Evolutionary conservation across 2,329 filamentous ascomycete species (phyloP).

Genomic region (Aulographum hederae): DNA sequence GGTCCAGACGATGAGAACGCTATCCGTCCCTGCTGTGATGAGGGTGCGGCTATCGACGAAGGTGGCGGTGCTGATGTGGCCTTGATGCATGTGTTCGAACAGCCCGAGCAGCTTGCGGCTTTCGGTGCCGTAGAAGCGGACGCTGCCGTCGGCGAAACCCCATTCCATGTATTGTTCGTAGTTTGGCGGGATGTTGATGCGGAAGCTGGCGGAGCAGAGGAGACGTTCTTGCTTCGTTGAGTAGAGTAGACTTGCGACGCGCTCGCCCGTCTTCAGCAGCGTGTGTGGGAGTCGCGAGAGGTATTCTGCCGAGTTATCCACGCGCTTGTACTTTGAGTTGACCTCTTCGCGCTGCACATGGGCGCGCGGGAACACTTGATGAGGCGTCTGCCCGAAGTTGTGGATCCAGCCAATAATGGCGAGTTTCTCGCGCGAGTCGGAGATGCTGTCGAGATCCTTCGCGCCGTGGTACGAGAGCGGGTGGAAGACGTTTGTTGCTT

Average conservation of each 20-base stretch:
- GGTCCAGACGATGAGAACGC: slow-evolving; percentile 71
- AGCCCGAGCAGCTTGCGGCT: slow-evolving; percentile 68
- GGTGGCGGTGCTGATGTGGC: slow-evolving; percentile 64
- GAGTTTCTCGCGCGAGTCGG: slow-evolving; percentile 68
- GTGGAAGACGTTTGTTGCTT: slow-evolving; percentile 89
- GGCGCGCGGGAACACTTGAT: slow-evolving; percentile 73
- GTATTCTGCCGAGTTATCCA: slow-evolving; percentile 63
- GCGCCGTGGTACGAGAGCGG: slow-evolving; percentile 89
- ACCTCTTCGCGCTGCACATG: slow-evolving; percentile 62
- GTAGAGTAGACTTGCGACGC: slow-evolving; percentile 62
- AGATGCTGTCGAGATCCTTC: slow-evolving; percentile 79
- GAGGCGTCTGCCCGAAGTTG: slow-evolving; percentile 94
- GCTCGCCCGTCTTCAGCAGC: slow-evolving; percentile 57
- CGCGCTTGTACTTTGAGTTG: slow-evolving; percentile 43
- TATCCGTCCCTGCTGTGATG: slow-evolving; percentile 83
- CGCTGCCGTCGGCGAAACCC: slow-evolving; percentile 84
- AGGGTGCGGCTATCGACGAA: slow-evolving; percentile 84
- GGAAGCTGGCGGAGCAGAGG: slow-evolving; percentile 66
- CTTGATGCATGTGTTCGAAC: slow-evolving; percentile 86
- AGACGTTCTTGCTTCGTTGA: slow-evolving; percentile 66
- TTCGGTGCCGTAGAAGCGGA: slow-evolving; percentile 79
- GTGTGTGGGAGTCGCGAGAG: slow-evolving; percentile 59
- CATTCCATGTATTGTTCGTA: slow-evolving; percentile 91
- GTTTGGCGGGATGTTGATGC: slow-evolving; percentile 66
- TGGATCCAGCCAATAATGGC: slow-evolving; percentile 93